Evolutionary conservation across 805 yeast genomes (phyloP).

Genomic region (Suhomyces canberraensis): DNA sequence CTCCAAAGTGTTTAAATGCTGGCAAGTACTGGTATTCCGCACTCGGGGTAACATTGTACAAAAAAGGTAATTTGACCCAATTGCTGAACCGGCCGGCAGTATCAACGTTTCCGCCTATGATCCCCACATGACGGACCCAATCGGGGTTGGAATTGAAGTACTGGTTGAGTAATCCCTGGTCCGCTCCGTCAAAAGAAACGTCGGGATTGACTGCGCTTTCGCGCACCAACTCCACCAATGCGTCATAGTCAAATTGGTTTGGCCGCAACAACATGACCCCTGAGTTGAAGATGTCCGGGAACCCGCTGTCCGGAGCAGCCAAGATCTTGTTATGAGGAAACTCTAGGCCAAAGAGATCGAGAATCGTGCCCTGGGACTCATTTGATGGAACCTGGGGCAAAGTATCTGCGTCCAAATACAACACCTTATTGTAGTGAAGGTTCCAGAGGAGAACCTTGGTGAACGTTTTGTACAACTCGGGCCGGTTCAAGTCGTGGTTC

Average conservation of each 20-base stretch:
- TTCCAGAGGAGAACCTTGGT: conserved; percentile 60
- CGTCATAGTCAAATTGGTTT: conserved; percentile 34
- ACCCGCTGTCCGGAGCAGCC: conserved; percentile 82
- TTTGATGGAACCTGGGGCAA: conserved; percentile 33
- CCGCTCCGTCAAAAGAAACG: conserved; percentile 78
- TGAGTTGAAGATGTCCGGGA: conserved; percentile 87
- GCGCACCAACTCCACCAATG: conserved; percentile 32
- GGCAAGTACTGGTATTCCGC: conserved; percentile 68
- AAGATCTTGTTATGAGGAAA: conserved; percentile 25
- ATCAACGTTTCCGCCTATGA: conserved; percentile 1
- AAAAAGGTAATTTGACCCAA: conserved; percentile 77
- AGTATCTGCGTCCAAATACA: conserved; percentile 67
- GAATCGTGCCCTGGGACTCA: conserved; percentile 15
- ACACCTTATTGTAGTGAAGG: conserved; percentile 42
- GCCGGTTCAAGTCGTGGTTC: conserved; percentile 40
- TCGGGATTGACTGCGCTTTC: conserved; percentile 12
- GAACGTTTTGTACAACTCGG: conserved; percentile 50
- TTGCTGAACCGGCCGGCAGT: conserved; percentile 15
- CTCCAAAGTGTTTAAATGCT: conserved; percentile 53
- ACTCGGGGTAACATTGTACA: conserved; percentile 75
- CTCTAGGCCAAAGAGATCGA: conserved; percentile 29
- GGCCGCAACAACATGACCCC: conserved; percentile 71
- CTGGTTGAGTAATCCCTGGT: conserved; percentile 85
- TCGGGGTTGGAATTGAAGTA: conserved; percentile 51
- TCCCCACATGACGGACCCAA: conserved; percentile 25